Percentiles rank a stretch among this genome's conserved stretches.
Conservation (phyloP, 345 rosid species). For the Populus tremula region DNA sequence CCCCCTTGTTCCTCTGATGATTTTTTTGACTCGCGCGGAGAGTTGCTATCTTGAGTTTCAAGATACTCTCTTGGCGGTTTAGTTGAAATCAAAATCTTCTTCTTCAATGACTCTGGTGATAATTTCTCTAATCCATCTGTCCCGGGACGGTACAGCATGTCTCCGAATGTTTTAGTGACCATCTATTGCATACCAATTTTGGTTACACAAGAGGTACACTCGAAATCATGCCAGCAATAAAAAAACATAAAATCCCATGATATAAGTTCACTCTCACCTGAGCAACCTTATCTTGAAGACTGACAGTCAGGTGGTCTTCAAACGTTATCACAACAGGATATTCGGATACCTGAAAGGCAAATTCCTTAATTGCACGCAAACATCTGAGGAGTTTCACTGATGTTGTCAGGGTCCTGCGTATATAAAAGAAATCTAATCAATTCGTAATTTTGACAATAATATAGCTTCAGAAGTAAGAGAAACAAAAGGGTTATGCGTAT, state of each 20-base stretch:
- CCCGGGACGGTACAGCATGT: constrained; percentile 38
- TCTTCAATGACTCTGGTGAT: constrained; percentile 64
- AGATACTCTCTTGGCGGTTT: constrained; percentile 79
- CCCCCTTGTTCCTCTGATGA: constrained; percentile 10
- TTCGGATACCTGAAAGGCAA: constrained; percentile 60
- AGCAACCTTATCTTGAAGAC: constrained; percentile 67
- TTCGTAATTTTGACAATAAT: no score
- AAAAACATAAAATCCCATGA: not conserved
- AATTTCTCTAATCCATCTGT: constrained; percentile 38
- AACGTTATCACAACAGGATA: constrained; percentile 86
- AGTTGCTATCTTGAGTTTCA: constrained; percentile 21
- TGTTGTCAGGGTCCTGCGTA: constrained; percentile 56
- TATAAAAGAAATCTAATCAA: not conserved
- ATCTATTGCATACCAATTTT: constrained; percentile 36
- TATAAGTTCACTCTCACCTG: constrained; percentile 33
- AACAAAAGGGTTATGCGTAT: no score
- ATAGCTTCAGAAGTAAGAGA: no score
- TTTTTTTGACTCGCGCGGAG: not conserved
- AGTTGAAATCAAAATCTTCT: constrained; percentile 69
- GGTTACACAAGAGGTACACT: not conserved
- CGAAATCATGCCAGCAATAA: not conserved
- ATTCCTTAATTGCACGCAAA: constrained; percentile 51
- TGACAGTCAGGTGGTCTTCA: constrained; percentile 64
- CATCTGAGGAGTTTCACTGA: constrained; percentile 59
- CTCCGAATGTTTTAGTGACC: constrained; percentile 50